Evolutionary conservation across 2,329 filamentous ascomycete species (phyloP), one percentile per base, ranked within the genome.

Genomic region (Chaetomium sp.): DNA sequence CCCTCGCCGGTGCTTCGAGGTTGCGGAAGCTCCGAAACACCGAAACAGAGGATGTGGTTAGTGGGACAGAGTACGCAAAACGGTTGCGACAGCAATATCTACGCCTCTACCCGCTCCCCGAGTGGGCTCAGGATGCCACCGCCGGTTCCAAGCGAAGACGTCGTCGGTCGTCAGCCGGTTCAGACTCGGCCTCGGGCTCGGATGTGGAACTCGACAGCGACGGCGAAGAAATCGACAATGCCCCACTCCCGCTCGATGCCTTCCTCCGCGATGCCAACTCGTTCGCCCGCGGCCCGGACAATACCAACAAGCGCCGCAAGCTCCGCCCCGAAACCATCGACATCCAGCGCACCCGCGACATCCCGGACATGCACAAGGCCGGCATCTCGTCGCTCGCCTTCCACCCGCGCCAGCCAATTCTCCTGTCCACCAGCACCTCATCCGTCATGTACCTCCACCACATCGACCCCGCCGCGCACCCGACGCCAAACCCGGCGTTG

Each of bases 401-500:
- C 79, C 94, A 99, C 72, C 91, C 92, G 35, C 79, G 85, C 62
- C 87, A 91, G 68, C 90, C 94, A 4, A 85, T 99, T 12, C 82
- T 99, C 34, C 82, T 97, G 56, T 95, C 94, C 32, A 90, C 91
- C 10, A 94, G 91, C 57, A 87, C 86, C 53, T 88, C 90, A 51
- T 89, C 89, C 19, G 87, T 91, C 4, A 79, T 97, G 53, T 91
- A 88, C 70, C 80, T 99, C 46, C 91, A 99, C 71, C 91, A 96
- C 69, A 83, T 97, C 64, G 86, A 87, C 41, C 88, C 87, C 44
- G 82, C 81, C 51, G 87, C 86, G 32, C 82, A 82, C 65, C 86
- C 87, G 38, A 87, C 83, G 37, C 89, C 91, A 14, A 95, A 97
- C 69, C 94, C 92, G 6, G 84, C 91, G 41, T 79, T 97, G 55